A percentile compares a stretch with the other conserved stretches of the same genome.
These are phyloP conservation scores for Coniosporium tulheliwenetii DNA, from an alignment of 2,329 filamentous ascomycete species.

Conservation along the genomic window DNA sequence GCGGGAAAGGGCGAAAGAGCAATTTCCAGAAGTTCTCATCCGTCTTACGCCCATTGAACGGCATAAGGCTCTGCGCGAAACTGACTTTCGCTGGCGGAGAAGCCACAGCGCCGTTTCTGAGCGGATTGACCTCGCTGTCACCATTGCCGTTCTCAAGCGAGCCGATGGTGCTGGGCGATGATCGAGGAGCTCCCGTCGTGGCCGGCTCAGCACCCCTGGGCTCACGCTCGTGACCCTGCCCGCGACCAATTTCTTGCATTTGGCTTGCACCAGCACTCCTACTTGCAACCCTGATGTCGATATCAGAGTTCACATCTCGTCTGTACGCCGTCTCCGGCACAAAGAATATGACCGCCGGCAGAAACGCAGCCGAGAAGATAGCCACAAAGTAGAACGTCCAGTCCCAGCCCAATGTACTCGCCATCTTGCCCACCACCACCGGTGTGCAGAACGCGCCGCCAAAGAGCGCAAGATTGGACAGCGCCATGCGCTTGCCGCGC, in stretches of 20 bases:
- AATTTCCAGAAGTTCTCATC: constrained; percentile 56
- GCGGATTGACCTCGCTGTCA: not conserved
- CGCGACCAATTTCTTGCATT: constrained; percentile 2
- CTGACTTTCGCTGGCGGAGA: constrained; percentile 32
- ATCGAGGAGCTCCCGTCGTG: not conserved
- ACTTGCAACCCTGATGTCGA: constrained; percentile 28
- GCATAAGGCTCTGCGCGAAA: constrained; percentile 43
- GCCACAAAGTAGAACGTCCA: constrained; percentile 84
- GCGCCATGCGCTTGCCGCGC: constrained; percentile 74
- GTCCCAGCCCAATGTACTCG: constrained; percentile 57
- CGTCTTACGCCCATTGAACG: constrained; percentile 72
- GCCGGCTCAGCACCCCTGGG: not conserved
- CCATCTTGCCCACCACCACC: constrained; percentile 81
- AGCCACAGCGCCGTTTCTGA: not conserved
- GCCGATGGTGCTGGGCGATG: not conserved
- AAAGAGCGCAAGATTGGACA: constrained; percentile 55
- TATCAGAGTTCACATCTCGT: constrained; percentile 52
- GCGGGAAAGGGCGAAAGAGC: constrained; percentile 57
- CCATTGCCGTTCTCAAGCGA: not conserved
- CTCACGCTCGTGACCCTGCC: not conserved
- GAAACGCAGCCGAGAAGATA: constrained; percentile 58
- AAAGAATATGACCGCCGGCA: constrained; percentile 60
- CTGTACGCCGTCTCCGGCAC: constrained; percentile 74
- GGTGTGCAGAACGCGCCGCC: constrained; percentile 65
- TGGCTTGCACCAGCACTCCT: constrained; percentile 18